Conservation (phyloP, 2,329 filamentous ascomycete genomes). For the Aspergillus sclerotialis region DNA sequence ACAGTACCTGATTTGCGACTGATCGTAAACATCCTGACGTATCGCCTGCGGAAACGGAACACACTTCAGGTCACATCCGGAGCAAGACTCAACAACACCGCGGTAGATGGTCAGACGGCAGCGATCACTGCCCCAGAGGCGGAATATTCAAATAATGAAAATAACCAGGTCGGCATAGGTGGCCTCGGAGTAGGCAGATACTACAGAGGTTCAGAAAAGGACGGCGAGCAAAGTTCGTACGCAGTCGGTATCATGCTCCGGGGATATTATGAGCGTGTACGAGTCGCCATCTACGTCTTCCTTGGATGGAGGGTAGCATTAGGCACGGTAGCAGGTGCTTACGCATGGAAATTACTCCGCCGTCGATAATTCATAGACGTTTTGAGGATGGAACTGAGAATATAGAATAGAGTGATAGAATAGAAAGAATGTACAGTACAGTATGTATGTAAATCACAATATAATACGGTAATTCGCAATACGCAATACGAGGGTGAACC, state of each 20-base stretch:
- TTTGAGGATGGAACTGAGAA: not conserved
- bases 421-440: conserved; percentile 2
- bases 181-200: conserved; percentile 31
- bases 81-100: conserved; percentile 23
- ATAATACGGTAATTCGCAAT: not conserved
- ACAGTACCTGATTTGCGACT: conserved; percentile 55
- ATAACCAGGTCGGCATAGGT: conserved; percentile 32
- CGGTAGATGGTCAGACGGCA: conserved; percentile 27
- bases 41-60: conserved; percentile 49
- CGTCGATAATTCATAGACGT: conserved; percentile 6
- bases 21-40: conserved; percentile 54
- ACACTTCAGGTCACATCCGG: conserved; percentile 25
- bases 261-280: conserved; percentile 38
- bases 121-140: conserved; percentile 20
- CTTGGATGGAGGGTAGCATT: conserved; percentile 30
- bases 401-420: conserved; percentile 1
- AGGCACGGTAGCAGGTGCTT: conserved; percentile 22
- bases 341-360: conserved; percentile 22
- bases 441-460: not conserved
- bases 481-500: not conserved
- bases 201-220: conserved; percentile 19
- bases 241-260: conserved; percentile 35
- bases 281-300: conserved; percentile 34
- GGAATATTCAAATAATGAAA: conserved; percentile 14
- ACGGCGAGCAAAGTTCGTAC: conserved; percentile 22